These are phyloP conservation scores for Suhomyces yuchorum DNA, from an alignment of 1,139 yeast species.

Conservation along the genomic window DNA sequence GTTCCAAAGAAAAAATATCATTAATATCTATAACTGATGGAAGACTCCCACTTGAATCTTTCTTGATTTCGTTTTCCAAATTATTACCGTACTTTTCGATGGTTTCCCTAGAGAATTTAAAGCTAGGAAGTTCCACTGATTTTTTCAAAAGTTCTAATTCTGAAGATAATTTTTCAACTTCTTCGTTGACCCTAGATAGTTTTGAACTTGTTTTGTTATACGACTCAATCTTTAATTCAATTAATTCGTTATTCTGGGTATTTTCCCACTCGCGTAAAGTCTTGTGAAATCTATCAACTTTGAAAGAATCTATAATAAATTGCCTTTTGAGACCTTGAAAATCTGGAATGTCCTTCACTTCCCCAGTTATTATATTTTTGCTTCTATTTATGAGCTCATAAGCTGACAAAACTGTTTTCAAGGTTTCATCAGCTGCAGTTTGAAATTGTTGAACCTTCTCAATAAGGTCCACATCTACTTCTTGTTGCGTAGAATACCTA, in stretches of 20 bases:
- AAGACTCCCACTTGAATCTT: constrained; percentile 17
- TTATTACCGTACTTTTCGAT: constrained; percentile 29
- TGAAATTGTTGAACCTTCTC: constrained; percentile 6
- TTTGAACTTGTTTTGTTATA: constrained; percentile 37
- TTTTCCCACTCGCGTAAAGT: constrained; percentile 37
- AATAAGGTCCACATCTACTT: neutral
- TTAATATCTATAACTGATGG: constrained; percentile 24
- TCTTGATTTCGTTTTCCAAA: constrained; percentile 18
- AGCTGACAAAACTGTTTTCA: constrained; percentile 15
- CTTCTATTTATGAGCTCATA: constrained; percentile 9
- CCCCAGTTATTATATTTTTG: constrained; percentile 8
- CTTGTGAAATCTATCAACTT: constrained; percentile 34
- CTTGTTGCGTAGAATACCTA: neutral
- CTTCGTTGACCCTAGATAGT: constrained; percentile 32
- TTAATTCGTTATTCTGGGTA: constrained; percentile 22
- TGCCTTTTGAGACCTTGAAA: constrained; percentile 21
- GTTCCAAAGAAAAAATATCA: constrained; percentile 33
- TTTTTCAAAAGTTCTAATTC: constrained; percentile 30
- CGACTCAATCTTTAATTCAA: constrained; percentile 26
- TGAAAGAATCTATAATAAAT: constrained; percentile 39
- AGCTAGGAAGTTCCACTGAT: constrained; percentile 32
- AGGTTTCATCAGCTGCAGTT: constrained; percentile 5
- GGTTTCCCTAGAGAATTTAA: constrained; percentile 34
- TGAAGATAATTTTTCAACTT: constrained; percentile 25
- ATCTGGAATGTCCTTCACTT: neutral